Conservation (phyloP, 257 asterid genomes). For the Misopates orontium region DNA sequence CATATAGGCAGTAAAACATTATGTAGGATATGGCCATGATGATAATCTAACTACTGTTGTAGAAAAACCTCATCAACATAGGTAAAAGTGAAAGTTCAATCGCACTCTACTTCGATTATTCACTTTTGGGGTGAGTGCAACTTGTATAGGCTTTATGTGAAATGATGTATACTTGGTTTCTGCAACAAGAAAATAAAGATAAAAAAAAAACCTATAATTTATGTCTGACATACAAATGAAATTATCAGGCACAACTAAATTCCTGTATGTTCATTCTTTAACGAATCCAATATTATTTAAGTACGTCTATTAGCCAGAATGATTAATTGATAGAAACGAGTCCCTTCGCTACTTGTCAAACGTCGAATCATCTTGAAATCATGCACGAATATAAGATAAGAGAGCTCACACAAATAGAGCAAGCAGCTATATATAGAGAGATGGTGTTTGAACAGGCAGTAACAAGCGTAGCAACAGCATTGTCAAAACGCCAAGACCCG, state of each 20-base stretch:
- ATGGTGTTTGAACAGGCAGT: not conserved
- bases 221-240: not conserved
- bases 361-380: not conserved
- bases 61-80: not conserved
- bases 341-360: no score
- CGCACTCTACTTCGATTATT: no score
- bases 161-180: no score
- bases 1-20: not conserved
- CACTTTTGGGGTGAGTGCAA: no score
- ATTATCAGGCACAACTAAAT: not conserved
- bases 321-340: no score
- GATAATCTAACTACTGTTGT: not conserved
- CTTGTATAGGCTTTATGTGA: no score
- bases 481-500: not conserved
- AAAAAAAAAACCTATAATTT: no score
- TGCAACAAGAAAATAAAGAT: no score
- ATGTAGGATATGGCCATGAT: not conserved
- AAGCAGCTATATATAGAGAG: not conserved
- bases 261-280: not conserved
- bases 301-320: not conserved
- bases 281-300: not conserved
- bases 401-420: not conserved
- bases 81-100: not conserved
- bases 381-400: not conserved
- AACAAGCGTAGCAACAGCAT: not conserved